phyloP scores from a whole-genome alignment of 148 eudicot species.

The Silene conica region DNA sequence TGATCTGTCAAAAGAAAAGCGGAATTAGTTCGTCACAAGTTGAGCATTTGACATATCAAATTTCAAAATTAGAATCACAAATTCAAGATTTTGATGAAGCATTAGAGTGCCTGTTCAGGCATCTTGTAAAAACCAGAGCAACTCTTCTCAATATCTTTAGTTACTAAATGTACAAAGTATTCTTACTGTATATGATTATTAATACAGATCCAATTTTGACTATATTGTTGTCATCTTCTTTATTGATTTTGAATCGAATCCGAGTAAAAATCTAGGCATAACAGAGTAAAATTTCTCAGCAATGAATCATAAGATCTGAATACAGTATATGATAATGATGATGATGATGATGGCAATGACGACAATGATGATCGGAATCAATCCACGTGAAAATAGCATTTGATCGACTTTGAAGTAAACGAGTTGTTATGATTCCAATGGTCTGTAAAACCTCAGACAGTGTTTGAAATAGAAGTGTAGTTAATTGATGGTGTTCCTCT shows the following conservation, averaged over 20 bases:
- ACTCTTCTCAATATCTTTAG: slow-evolving; percentile 13
- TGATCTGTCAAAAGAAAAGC: slow-evolving; percentile 18
- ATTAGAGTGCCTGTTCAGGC: slow-evolving; percentile 40
- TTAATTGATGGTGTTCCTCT: neutral
- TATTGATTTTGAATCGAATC: too few relatives aligned
- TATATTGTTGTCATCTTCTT: neutral
- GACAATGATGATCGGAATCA: neutral
- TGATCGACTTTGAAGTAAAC: neutral
- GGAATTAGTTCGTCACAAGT: neutral
- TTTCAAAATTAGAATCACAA: slow-evolving; percentile 25
- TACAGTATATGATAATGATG: too few relatives aligned
- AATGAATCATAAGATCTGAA: too few relatives aligned
- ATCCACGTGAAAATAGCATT: neutral
- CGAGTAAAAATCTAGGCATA: too few relatives aligned
- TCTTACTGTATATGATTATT: neutral
- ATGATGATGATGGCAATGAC: neutral
- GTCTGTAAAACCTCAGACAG: neutral
- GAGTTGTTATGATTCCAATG: neutral
- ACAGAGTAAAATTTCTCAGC: too few relatives aligned
- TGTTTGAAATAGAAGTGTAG: neutral
- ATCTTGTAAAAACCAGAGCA: slow-evolving; percentile 44
- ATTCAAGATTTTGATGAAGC: slow-evolving; percentile 38
- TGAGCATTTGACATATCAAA: slow-evolving; percentile 21
- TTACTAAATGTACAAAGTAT: slow-evolving; percentile 20
- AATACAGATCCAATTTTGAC: neutral